Conservation (phyloP, 2,329 filamentous ascomycete species). For the Exophiala oligosperma region DNA sequence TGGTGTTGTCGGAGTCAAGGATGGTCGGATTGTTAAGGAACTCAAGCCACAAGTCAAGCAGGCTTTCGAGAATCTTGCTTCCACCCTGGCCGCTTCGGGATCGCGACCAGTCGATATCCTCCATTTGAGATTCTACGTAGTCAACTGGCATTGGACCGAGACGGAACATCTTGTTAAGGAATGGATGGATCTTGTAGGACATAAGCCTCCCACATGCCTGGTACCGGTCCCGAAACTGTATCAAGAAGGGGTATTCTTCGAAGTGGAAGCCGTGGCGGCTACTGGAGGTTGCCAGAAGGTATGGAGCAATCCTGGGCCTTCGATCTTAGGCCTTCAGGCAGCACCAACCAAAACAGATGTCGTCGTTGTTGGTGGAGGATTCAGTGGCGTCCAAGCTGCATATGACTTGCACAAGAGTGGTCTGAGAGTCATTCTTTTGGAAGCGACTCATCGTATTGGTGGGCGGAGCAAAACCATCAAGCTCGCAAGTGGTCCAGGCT, state of each 20-base stretch:
- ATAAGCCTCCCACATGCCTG: slow-evolving; percentile 44
- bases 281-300: not conserved
- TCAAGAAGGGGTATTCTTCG: slow-evolving; percentile 39
- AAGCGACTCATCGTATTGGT: slow-evolving; percentile 44
- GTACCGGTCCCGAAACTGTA: slow-evolving; percentile 44
- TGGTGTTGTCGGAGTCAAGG: not conserved
- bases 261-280: slow-evolving; percentile 44
- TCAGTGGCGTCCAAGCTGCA: slow-evolving; percentile 41
- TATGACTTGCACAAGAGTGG: slow-evolving; percentile 30
- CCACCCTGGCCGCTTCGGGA: slow-evolving; percentile 37
- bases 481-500: no score
- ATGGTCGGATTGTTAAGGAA: slow-evolving; percentile 35
- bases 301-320: not conserved
- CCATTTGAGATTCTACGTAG: slow-evolving; percentile 45
- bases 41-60: slow-evolving; percentile 44
- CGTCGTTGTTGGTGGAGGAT: slow-evolving; percentile 49
- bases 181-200: slow-evolving; percentile 21
- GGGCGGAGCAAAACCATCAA: slow-evolving; percentile 44
- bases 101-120: slow-evolving; percentile 38
- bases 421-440: no score
- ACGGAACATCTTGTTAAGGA: slow-evolving; percentile 38
- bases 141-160: slow-evolving; percentile 31
- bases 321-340: not conserved
- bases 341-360: slow-evolving; percentile 30
- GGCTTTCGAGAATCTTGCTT: slow-evolving; percentile 39